Percentiles rank a stretch among this genome's conserved stretches.
These are phyloP conservation scores for Pseudognaphalium luteoalbum DNA, from an alignment of 129 eudicot species.

Conservation along the genomic window DNA sequence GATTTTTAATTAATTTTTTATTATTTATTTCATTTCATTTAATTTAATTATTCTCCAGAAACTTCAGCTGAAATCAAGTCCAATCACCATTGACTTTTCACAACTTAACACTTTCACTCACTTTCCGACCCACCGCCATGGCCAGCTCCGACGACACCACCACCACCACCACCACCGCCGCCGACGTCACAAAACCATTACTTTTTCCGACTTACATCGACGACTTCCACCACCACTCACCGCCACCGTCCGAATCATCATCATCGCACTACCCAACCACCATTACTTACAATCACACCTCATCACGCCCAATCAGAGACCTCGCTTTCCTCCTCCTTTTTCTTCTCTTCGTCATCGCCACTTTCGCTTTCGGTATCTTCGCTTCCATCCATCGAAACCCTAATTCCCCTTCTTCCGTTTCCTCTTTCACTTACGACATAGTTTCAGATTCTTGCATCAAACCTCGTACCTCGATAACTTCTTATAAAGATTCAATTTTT, in stretches of 20 bases:
- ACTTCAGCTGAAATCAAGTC: slow-evolving; percentile 14
- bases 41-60: neutral
- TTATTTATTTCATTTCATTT: neutral
- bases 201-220: slow-evolving; percentile 34
- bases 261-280: slow-evolving; percentile 51
- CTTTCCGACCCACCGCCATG: slow-evolving; percentile 26
- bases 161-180: slow-evolving; percentile 28
- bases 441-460: slow-evolving; percentile 53
- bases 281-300: slow-evolving; percentile 52
- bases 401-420: slow-evolving; percentile 43
- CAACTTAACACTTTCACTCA: neutral
- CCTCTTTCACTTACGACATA: slow-evolving; percentile 55
- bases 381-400: slow-evolving; percentile 64
- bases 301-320: slow-evolving; percentile 69
- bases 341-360: slow-evolving; percentile 50
- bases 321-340: slow-evolving; percentile 68
- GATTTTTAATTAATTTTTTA: neutral
- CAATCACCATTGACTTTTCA: slow-evolving; percentile 26
- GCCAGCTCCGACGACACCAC: slow-evolving; percentile 47
- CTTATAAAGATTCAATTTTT: neutral
- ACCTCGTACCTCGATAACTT: neutral
- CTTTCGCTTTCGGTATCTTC: slow-evolving; percentile 88
- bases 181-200: slow-evolving; percentile 38
- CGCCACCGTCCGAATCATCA: slow-evolving; percentile 51
- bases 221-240: slow-evolving; percentile 38